Conservation (phyloP, 495 filamentous ascomycete genomes). For the Neurospora sp. region DNA sequence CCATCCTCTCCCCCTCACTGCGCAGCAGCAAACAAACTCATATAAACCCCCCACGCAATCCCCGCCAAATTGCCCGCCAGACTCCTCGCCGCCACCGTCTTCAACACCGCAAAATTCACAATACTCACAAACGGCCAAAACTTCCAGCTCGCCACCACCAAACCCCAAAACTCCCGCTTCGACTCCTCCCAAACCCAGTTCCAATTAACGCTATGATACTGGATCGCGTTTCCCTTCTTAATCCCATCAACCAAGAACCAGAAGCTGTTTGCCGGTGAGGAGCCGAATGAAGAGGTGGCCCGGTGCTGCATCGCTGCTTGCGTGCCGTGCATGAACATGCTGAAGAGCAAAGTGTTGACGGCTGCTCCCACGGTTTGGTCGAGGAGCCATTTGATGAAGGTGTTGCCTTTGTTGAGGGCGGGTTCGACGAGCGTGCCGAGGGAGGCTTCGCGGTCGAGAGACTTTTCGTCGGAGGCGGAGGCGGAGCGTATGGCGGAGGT, state of each 20-base stretch:
- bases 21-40: constrained; percentile 55
- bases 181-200: constrained; percentile 19
- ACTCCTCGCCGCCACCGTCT: constrained; percentile 61
- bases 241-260: constrained; percentile 9
- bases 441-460: constrained; percentile 30
- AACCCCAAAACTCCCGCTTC: constrained; percentile 51
- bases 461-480: constrained; percentile 28
- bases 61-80: constrained; percentile 73
- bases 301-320: constrained; percentile 28
- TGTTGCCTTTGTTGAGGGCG: constrained; percentile 58
- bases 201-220: constrained; percentile 26
- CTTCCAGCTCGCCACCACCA: constrained; percentile 67
- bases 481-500: constrained; percentile 26
- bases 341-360: constrained; percentile 71
- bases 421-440: constrained; percentile 33
- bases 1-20: constrained; percentile 6
- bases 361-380: constrained; percentile 73
- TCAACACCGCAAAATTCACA: constrained; percentile 68
- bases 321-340: constrained; percentile 32
- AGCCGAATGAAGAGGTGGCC: not conserved
- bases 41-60: constrained; percentile 76
- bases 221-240: constrained; percentile 12
- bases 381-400: constrained; percentile 66
- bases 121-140: constrained; percentile 78
- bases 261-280: constrained; percentile 9